Percentiles rank a stretch among this genome's conserved stretches.
These are phyloP conservation scores for Microsporum audouinii DNA, from an alignment of 2,329 filamentous ascomycete species.

Conservation along the genomic window DNA sequence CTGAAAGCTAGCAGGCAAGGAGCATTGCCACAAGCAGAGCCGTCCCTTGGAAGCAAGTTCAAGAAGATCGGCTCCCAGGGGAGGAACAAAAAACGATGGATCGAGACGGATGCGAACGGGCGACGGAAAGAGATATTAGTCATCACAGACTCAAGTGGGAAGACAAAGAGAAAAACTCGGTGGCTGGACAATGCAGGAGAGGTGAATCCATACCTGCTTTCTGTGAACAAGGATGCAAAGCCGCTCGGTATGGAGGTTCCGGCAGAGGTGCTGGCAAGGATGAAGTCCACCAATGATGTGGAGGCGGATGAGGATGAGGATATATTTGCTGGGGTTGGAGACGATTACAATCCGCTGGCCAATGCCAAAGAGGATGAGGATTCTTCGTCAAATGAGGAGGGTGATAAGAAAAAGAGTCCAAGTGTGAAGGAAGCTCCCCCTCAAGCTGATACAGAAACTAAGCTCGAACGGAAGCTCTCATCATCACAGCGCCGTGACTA, in stretches of 20 bases:
- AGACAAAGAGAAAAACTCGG: slow-evolving; percentile 49
- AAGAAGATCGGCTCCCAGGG: slow-evolving; percentile 41
- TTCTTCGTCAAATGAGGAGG: slow-evolving; percentile 33
- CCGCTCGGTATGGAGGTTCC: slow-evolving; percentile 43
- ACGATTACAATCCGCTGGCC: slow-evolving; percentile 50
- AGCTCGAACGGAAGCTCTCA: neutral
- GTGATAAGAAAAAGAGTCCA: slow-evolving; percentile 12
- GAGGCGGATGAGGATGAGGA: slow-evolving; percentile 38
- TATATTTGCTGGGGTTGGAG: slow-evolving; percentile 51
- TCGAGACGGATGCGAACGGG: slow-evolving; percentile 44
- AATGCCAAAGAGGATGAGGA: slow-evolving; percentile 40
- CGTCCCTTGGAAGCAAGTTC: slow-evolving; percentile 44
- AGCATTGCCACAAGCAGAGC: slow-evolving; percentile 35
- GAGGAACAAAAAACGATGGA: slow-evolving; percentile 38
- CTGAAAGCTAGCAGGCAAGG: slow-evolving; percentile 42
- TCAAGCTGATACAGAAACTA: neutral
- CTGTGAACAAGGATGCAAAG: slow-evolving; percentile 35
- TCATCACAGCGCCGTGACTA: slow-evolving; percentile 37
- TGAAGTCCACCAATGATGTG: slow-evolving; percentile 20
- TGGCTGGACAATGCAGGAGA: slow-evolving; percentile 37
- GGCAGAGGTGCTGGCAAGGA: slow-evolving; percentile 29
- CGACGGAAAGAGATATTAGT: slow-evolving; percentile 47
- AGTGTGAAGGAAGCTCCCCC: neutral
- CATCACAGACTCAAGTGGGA: slow-evolving; percentile 48
- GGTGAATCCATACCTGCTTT: slow-evolving; percentile 26